Evolutionary conservation across 768 basidiomycete genomes (phyloP), one percentile per base, ranked within the genome.

Genomic region (Symmetrospora coprosmae): DNA sequence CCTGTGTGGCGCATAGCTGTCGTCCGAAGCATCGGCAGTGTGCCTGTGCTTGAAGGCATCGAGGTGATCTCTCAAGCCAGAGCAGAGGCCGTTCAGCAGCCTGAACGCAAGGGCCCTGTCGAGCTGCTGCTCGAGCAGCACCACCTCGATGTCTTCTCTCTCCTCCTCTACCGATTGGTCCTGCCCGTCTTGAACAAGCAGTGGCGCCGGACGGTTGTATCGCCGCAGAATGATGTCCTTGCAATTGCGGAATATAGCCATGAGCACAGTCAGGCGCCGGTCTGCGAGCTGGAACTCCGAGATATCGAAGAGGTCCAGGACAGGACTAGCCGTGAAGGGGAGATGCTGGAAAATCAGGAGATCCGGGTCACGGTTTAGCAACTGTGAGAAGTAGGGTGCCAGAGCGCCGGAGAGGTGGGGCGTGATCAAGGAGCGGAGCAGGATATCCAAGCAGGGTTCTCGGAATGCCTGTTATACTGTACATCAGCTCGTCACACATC

Each of bases 31-130:
- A n/a, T n/a, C 37, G n/a, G 37, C 19, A 16, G 51, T 4, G 11
- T 8, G 27, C 14, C 8, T 28, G 33, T 27, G 23, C 11, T 25
- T 53, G 28, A 38, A 3, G 27, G 39, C 21, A 40, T 58, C 55
- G 16, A 58, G 55, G 27, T 41, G 40, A 21, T 58, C 55, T 27
- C 55, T 39, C 55, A 58, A 11, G 9, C 41, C 27, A 11, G 55
- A 45, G 8, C 43, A 43, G 7, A 58, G 3, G 41, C 19, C 4
- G 5, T 28, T 43, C 2, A 58, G 27, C 30, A 27, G 30, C 2
- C 14, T 13, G 43, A 45, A 58, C 25, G 46, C 11, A 6, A 58
- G 43, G 21, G 17, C 21, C 30, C 46, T 41, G 55, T 58, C 55
- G 41, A 58, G 13, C 7, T 58, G n/a, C 30, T 58, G 55, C 23